Base-by-base conservation (phyloP, 768 basidiomycete genomes). In the Pleurotus giganteus region DNA sequence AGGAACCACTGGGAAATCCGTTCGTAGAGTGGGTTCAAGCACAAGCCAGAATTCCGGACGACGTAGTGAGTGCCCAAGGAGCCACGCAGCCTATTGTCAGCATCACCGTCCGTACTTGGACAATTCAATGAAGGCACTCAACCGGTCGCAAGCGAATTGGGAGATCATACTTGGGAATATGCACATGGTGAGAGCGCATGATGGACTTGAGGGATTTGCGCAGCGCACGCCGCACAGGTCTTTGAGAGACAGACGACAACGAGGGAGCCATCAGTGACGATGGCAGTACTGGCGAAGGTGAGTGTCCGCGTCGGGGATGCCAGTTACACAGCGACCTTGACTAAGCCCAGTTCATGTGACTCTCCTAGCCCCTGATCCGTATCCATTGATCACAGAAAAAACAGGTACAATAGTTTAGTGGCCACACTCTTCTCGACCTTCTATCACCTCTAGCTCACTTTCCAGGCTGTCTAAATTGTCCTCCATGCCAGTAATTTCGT, bases 81-180 rank as follows among this genome's bases (percentile, higher is more conserved):
- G 32, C 32, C 7, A 34, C 32, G 34, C 34, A 9, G n/a, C 11
- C 34, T 9, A 11, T 36, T n/a, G n/a, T 36, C n/a, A 36, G 34
- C n/a, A n/a, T 36, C 9, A n/a, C n/a, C n/a, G 34, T n/a, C 7
- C 39, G 4, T 17, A 41, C 39, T 17, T 17, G n/a, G 26, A 28
- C 3, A 47, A 24, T 3, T 29, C 29, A 45, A 53, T 23, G 29
- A 37, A 53, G 47, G 51, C 41, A 50, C 32, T 26, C 42, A 57
- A 90, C 88, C 65, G 87, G 88, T 53, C 90, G 82, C 31, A 92
- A 64, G 42, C 88, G 82, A 44, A 92, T 66, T 21, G 89, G 89
- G 60, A 86, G 63, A 63, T 89, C 79, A 63, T 86, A 86, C 65
- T 80, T 83, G 44, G 85, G 84, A 60, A 91, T 70, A 19, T 68